phyloP scores from a whole-genome alignment of 148 eudicot species.

The Persicaria tinctoria region DNA sequence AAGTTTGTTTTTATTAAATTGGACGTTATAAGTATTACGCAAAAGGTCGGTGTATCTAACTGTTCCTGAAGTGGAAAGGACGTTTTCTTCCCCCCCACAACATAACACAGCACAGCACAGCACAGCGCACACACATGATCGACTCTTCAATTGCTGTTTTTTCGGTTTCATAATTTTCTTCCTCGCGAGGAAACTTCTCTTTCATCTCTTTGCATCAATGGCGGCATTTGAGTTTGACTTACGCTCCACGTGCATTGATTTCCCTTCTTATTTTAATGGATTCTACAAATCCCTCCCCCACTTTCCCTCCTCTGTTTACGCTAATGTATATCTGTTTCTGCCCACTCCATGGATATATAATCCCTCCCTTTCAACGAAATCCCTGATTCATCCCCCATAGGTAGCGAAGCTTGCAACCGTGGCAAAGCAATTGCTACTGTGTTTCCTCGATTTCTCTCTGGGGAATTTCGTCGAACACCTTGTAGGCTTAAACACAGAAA shows the following conservation, averaged over 20 bases:
- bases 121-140: too few species aligned
- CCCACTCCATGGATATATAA: not conserved
- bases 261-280: not conserved
- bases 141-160: not conserved
- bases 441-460: not conserved
- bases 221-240: conserved; percentile 1
- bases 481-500: not conserved
- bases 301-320: conserved; percentile 4
- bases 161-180: not conserved
- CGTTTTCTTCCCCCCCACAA: not conserved
- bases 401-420: not conserved
- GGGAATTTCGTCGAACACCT: not conserved
- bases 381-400: not conserved
- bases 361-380: not conserved
- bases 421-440: not conserved
- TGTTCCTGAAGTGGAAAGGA: not conserved
- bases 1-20: too few species aligned
- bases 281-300: not conserved
- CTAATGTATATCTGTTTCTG: not conserved
- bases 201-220: conserved; percentile 1
- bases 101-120: too few species aligned
- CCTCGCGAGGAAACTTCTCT: not conserved
- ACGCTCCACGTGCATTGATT: conserved; percentile 5
- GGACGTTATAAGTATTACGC: not conserved
- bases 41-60: not conserved